Evolutionary conservation across 2,329 filamentous ascomycete genomes (phyloP).

Genomic region (Chalara sp.): DNA sequence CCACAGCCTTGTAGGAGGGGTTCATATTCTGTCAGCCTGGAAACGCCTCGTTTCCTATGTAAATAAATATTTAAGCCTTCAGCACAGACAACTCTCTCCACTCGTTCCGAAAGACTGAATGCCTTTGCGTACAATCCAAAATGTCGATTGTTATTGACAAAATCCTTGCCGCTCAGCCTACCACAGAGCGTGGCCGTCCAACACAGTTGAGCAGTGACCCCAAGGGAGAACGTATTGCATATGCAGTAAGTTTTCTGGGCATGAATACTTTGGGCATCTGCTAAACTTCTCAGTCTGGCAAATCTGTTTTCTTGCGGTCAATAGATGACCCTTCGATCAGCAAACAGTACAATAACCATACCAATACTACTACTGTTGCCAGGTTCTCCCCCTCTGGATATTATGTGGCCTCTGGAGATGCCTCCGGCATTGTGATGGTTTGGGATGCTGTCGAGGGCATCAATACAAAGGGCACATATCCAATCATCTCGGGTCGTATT

Average conservation of each 20-base stretch:
- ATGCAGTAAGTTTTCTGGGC: slow-evolving; percentile 60
- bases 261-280: background rate
- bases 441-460: slow-evolving; percentile 86
- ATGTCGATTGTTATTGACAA: slow-evolving; percentile 51
- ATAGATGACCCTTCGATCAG: slow-evolving; percentile 82
- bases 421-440: slow-evolving; percentile 75
- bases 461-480: slow-evolving; percentile 80
- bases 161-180: slow-evolving; percentile 81
- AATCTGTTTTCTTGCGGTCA: slow-evolving; percentile 91
- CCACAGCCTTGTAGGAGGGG: no score
- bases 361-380: slow-evolving; percentile 80
- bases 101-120: background rate
- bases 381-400: slow-evolving; percentile 91
- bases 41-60: no score
- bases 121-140: background rate
- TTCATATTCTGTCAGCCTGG: no score
- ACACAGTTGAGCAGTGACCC: slow-evolving; percentile 82
- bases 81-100: background rate
- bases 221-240: slow-evolving; percentile 87
- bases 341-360: slow-evolving; percentile 91
- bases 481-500: slow-evolving; percentile 88
- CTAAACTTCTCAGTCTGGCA: slow-evolving; percentile 61
- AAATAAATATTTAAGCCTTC: no score
- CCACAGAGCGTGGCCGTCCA: slow-evolving; percentile 76
- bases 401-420: slow-evolving; percentile 90